These are phyloP conservation scores for Rutstroemia sp. DNA, from an alignment of 2,329 filamentous ascomycete genomes.

Conservation along the genomic window DNA sequence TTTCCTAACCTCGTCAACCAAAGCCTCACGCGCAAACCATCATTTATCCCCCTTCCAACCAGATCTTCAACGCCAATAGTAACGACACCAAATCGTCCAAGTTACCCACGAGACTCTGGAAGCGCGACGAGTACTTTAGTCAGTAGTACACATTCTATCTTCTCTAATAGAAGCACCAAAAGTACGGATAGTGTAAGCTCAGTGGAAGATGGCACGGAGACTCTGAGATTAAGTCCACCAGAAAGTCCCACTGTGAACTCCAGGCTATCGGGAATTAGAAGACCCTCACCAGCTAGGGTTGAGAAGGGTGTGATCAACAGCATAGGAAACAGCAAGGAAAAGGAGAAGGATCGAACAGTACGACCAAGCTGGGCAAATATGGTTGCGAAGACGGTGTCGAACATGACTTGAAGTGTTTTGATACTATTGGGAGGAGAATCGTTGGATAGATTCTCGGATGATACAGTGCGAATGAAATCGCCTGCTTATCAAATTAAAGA, in stretches of 20 bases:
- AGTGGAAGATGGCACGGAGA: slow-evolving; percentile 5
- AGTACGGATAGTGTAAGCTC: slow-evolving; percentile 15
- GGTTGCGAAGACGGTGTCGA: slow-evolving; percentile 1
- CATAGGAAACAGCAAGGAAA: neutral
- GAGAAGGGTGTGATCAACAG: neutral
- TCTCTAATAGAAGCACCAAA: slow-evolving; percentile 12
- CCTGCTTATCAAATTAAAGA: too few species aligned
- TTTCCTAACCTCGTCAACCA: slow-evolving; percentile 1
- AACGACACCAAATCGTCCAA: slow-evolving; percentile 1
- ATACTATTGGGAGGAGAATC: neutral
- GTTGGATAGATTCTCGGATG: too few species aligned
- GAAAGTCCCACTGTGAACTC: slow-evolving; percentile 9
- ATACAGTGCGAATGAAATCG: too few species aligned
- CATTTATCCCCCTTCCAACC: slow-evolving; percentile 6
- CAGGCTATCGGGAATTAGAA: neutral
- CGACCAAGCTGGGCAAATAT: slow-evolving; percentile 12
- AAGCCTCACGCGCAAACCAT: neutral
- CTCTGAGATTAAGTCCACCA: slow-evolving; percentile 10
- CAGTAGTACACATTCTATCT: slow-evolving; percentile 16
- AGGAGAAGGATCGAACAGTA: neutral
- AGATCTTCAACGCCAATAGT: slow-evolving; percentile 14
- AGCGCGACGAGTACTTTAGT: slow-evolving; percentile 15
- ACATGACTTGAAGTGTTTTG: neutral
- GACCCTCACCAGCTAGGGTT: neutral
- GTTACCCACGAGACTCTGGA: slow-evolving; percentile 6